Base-by-base conservation (phyloP, 257 asterid genomes). In the Lycium barbarum region DNA sequence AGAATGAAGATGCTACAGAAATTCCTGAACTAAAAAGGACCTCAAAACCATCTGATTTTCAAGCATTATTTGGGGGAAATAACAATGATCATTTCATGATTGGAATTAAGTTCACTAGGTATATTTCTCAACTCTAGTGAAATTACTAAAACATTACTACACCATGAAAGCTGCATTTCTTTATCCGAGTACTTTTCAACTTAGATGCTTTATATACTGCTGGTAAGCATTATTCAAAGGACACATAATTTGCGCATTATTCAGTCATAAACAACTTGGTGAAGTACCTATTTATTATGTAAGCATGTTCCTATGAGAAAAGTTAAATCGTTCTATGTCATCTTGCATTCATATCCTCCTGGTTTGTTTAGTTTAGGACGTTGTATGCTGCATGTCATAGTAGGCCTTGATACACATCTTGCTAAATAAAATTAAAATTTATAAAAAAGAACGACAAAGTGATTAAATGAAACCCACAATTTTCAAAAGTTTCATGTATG, bases 1-100 rank as follows among this genome's bases (percentile, higher is more conserved):
- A 86, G 61, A 93, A 90, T 11, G 87, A 88, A 40, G 92, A 89
- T 83, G 92, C 86, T 67, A 18, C 51, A 11, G 95, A 94, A 87
- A 88, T 86, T 72, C 83, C 86, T 20, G 90, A 93, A 84, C 83
- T 89, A 26, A 95, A 86, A 81, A 90, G 81, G 87, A 82, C 90
- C 45, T 80, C 93, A 45, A 96, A 96, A 87, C 98, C 99, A 83
- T 80, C 94, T 10, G 98, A 96, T 80, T 91, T 87, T 88, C 93
- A 90, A 87, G 93, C 98, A 84, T 88, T 96, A 86, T 87, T 96
- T 88, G 98, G 97, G 83, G 91, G 88, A 78, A 91, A 93, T 84
- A 93, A 89, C 90, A 91, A 95, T 79, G 99, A 96, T 88, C 95
- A 93, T 90, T 96, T 96, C 88, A 90, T 93, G 97, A 81, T 96